Evolutionary conservation across 352 stramenopile species (phyloP).

Genomic region (Albugo candida): DNA sequence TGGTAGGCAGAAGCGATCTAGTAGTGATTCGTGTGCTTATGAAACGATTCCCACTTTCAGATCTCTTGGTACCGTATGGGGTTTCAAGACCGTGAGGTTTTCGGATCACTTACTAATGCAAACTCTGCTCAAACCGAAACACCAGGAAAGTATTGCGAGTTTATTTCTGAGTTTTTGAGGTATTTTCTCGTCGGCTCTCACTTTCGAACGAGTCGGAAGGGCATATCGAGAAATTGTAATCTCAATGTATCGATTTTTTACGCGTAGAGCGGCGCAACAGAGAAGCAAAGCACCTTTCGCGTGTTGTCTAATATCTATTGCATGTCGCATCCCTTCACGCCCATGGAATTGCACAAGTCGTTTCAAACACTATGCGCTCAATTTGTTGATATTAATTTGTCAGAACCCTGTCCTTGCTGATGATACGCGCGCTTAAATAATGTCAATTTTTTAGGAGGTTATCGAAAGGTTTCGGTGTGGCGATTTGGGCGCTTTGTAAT

Average conservation of each 20-base stretch:
- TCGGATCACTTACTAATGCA: slow-evolving; percentile 57
- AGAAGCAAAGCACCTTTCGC: slow-evolving; percentile 46
- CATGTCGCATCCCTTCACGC: slow-evolving; percentile 34
- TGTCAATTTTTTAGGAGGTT: slow-evolving; percentile 64
- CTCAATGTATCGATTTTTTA: slow-evolving; percentile 65
- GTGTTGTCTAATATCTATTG: slow-evolving; percentile 49
- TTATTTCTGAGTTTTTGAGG: slow-evolving; percentile 69
- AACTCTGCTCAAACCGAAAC: slow-evolving; percentile 73
- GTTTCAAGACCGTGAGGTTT: slow-evolving; percentile 10
- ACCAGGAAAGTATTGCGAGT: slow-evolving; percentile 73
- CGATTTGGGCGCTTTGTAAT: slow-evolving; percentile 77
- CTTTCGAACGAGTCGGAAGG: slow-evolving; percentile 27
- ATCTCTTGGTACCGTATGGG: slow-evolving; percentile 1
- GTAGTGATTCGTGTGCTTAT: slow-evolving; percentile 63
- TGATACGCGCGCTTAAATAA: slow-evolving; percentile 61
- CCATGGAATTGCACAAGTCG: slow-evolving; percentile 14
- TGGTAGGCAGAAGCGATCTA: slow-evolving; percentile 73
- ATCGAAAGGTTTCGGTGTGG: slow-evolving; percentile 70
- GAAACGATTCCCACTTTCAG: slow-evolving; percentile 27
- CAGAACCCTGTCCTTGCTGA: slow-evolving; percentile 72
- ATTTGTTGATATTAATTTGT: slow-evolving; percentile 79
- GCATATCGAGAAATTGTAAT: slow-evolving; percentile 26
- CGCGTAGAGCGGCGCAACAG: slow-evolving; percentile 68
- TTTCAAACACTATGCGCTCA: slow-evolving; percentile 65
- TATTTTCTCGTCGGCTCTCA: slow-evolving; percentile 63